These are phyloP conservation scores for Acacia concinna DNA, from an alignment of 331 rosid species.

Conservation along the genomic window DNA sequence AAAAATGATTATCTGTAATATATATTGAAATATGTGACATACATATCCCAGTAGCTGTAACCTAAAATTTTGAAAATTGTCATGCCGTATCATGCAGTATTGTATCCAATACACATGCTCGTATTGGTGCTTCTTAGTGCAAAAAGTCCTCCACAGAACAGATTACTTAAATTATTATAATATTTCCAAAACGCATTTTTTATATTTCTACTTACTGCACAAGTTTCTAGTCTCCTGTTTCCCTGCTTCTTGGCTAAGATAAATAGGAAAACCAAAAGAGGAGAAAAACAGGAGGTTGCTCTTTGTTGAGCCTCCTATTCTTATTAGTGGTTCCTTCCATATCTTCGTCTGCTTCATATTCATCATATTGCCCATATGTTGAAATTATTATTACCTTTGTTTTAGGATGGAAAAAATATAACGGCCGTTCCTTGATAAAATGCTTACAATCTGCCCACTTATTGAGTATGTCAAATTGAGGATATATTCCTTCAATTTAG, in stretches of 20 bases:
- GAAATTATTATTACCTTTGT: neutral
- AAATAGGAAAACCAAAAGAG: neutral
- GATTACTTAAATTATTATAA: neutral
- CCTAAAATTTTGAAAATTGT: neutral
- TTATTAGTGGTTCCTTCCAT: neutral
- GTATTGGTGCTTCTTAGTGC: neutral
- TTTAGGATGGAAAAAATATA: neutral
- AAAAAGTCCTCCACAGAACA: neutral
- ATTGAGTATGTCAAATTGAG: neutral
- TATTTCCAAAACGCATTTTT: neutral
- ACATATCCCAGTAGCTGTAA: neutral
- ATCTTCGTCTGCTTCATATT: slow-evolving; percentile 5
- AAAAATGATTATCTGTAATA: too few relatives aligned
- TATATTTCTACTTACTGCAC: neutral
- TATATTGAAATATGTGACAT: too few relatives aligned
- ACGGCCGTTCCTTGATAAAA: neutral
- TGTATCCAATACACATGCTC: neutral
- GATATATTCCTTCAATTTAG: neutral
- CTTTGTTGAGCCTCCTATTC: neutral
- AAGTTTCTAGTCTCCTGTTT: neutral
- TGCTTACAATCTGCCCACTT: neutral
- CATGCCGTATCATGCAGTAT: neutral
- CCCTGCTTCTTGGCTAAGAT: neutral
- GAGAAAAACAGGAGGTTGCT: neutral
- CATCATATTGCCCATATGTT: neutral